Base-by-base conservation (phyloP, 257 asterid genomes). In the Salvia rosmarinus region DNA sequence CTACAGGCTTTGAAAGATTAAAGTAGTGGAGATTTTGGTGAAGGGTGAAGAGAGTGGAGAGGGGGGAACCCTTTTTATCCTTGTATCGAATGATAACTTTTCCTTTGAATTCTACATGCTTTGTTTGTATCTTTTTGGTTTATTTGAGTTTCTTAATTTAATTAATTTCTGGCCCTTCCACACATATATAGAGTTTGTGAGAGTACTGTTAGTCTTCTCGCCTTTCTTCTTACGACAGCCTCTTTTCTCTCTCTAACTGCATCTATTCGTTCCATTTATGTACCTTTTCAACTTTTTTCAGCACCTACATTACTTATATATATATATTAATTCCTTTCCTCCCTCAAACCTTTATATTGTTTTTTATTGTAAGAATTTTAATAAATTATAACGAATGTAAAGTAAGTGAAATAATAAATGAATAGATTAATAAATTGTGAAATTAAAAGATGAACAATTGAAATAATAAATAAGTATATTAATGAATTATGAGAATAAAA, bases 181-280 rank as follows among this genome's bases (percentile, higher is more conserved):
- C 68, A 35, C 57, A 79, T 61, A 79, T 39, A 55, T 59, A 43
- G 4, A 37, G 79, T 77, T 77, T 55, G 43, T 80, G 79, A 54
- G 68, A 68, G 80, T 78, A 77, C 78, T 78, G 71, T 50, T 72
- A 28, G 60, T 79, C 74, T 75, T 80, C 77, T 82, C 82, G 77
- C 82, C 87, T 83, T 89, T 85, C 82, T 80, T 80, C 76, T 81
- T 80, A 87, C 84, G 88, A 85, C 86, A 77, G 66, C 73, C 80
- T 65, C 52, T 73, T 58, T 71, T 73, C 80, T 67, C 85, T 67
- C 82, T 37, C 43, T 43, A 13, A 44, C 50, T 49, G 55, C 21
- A 49, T 16, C 16, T 23, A 57, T 28, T 43, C 17, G 25, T 66
- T 64, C 78, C 83, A 81, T 72, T 76, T 79, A 28, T 66, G 81